Evolutionary conservation across 129 eudicot species (phyloP).

Genomic region (Cynara cardunculus): DNA sequence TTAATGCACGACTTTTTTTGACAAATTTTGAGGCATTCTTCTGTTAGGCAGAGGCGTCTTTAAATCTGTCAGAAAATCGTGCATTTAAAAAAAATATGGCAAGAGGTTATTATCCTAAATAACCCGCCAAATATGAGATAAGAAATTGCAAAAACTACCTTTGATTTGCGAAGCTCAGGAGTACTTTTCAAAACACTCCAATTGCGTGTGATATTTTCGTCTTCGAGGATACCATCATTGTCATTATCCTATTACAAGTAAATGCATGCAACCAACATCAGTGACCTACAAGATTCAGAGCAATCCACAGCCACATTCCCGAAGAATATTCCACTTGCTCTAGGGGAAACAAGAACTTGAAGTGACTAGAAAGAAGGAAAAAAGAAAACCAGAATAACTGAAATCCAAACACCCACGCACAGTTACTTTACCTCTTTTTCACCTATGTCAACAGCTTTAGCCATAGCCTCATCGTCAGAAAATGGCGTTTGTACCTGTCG

Average conservation of each 20-base stretch:
- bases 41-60: background rate
- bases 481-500: conserved; percentile 40
- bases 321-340: background rate
- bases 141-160: conserved; percentile 42
- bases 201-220: conserved; percentile 74
- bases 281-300: background rate
- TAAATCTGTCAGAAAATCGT: background rate
- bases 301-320: background rate
- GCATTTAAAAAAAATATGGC: background rate
- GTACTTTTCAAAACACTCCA: conserved; percentile 93
- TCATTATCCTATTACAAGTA: conserved; percentile 57
- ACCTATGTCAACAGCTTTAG: conserved; percentile 95
- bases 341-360: background rate
- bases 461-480: conserved; percentile 87
- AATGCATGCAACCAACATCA: background rate
- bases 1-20: background rate
- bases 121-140: background rate
- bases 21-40: background rate
- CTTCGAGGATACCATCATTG: conserved; percentile 54
- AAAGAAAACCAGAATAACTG: background rate
- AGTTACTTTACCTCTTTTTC: conserved; percentile 77
- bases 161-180: conserved; percentile 75
- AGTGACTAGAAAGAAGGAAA: background rate
- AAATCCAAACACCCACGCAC: background rate
- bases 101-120: background rate